phyloP scores from a whole-genome alignment of 2,329 filamentous ascomycete species.

The Cadophora malorum region DNA sequence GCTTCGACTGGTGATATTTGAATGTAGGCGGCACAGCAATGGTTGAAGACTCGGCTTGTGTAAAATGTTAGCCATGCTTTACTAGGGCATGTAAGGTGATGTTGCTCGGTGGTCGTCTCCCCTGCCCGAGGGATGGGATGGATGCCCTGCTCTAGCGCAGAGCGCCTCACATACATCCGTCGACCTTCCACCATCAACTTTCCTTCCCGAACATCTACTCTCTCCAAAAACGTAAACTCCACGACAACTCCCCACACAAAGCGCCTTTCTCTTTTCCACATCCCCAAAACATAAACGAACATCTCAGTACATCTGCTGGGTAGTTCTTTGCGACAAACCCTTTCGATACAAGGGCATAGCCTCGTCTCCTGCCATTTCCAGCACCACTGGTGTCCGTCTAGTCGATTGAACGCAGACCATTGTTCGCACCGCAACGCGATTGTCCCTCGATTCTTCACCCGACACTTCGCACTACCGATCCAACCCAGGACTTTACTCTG shows the following conservation, averaged over 20 bases:
- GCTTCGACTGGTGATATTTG: not conserved
- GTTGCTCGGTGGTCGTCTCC: conserved; percentile 3
- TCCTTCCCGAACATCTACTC: conserved; percentile 16
- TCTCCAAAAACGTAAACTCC: conserved; percentile 5
- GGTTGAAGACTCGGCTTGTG: not conserved
- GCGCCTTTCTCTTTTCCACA: not conserved
- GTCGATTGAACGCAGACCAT: conserved; percentile 14
- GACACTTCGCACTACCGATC: conserved; percentile 8
- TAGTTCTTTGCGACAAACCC: conserved; percentile 8
- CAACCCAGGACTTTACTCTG: conserved; percentile 30
- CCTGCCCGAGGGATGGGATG: conserved; percentile 1
- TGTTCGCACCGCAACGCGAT: conserved; percentile 25
- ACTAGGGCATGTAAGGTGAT: not conserved
- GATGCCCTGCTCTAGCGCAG: not conserved
- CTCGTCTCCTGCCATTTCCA: conserved; percentile 21
- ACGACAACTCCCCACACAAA: not conserved
- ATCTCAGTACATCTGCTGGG: not conserved
- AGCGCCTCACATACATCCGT: conserved; percentile 1
- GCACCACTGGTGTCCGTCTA: conserved; percentile 21
- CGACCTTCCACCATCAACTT: conserved; percentile 19
- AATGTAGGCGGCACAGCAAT: not conserved
- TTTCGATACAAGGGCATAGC: conserved; percentile 16
- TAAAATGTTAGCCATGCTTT: not conserved
- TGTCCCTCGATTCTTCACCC: not conserved
- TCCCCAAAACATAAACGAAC: not conserved